phyloP scores from a whole-genome alignment of 345 rosid genomes.

The Sisymbrium altissimum region DNA sequence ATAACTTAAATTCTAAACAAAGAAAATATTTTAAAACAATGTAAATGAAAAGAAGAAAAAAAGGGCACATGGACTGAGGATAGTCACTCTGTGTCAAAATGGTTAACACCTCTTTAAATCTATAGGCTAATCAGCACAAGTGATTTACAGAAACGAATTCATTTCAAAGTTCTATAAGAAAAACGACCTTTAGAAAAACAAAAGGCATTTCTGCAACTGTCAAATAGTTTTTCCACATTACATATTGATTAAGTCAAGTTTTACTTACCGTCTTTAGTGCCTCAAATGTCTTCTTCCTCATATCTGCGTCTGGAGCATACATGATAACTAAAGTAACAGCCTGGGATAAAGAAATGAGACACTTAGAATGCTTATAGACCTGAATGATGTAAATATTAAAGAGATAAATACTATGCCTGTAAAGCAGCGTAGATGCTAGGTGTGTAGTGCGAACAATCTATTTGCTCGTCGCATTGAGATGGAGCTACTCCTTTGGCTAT shows the following conservation, averaged over 20 bases:
- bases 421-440: conserved; percentile 60
- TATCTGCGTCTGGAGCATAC: conserved; percentile 46
- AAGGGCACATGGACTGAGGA: neutral
- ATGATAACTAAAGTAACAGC: conserved; percentile 53
- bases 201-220: too few species aligned
- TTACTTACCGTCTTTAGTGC: conserved; percentile 60
- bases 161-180: neutral
- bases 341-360: conserved; percentile 37
- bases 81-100: neutral
- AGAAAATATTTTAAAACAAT: neutral
- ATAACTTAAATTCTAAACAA: neutral
- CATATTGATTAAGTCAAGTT: neutral
- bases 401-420: conserved; percentile 49
- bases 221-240: too few species aligned
- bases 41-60: neutral
- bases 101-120: neutral
- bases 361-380: conserved; percentile 6
- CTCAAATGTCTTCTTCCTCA: conserved; percentile 71
- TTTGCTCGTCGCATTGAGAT: conserved; percentile 29
- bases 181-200: too few species aligned
- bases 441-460: conserved; percentile 51
- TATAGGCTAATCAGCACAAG: neutral
- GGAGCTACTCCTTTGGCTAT: conserved; percentile 46
- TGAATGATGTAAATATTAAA: conserved; percentile 9
- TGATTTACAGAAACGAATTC: neutral